Base-by-base conservation (phyloP, 148 eudicot genomes). In the Rhododendron griersonianum region DNA sequence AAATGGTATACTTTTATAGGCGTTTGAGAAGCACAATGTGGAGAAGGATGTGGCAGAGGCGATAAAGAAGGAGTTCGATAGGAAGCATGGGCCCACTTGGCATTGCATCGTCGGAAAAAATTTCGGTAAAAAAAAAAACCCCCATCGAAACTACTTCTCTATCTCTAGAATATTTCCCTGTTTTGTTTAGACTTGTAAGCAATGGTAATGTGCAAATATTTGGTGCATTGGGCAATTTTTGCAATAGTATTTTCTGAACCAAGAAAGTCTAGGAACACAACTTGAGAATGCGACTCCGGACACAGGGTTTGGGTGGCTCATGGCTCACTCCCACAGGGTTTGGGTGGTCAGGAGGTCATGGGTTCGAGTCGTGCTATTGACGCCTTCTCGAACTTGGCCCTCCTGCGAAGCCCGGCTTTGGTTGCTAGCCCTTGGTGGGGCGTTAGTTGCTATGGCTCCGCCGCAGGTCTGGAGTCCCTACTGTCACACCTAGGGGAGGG, bases 31-130 rank as follows among this genome's bases (percentile, higher is more conserved):
- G 92, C 83, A 86, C 81, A 91, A 69, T 86, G 98, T 96, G 44
- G 99, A 96, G 96, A 96, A 96, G 91, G 99, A 96, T 92, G 99
- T 95, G 45, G 99, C 99, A 11, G 99, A 96, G 90, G 84, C 90
- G 85, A 95, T 96, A 25, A 96, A 96, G 93, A 96, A 96, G 94
- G 94, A 94, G 92, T 96, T 96, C 84, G 99, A 96, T 83, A 93
- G 90, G 89, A 95, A 95, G 91, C 89, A 94, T 75, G 99, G 99
- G 15, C 94, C 98, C 44, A 96, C 98, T 45, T 96, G 99, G 99
- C 99, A 95, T 87, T 96, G 99, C 86, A 96, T 96, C 84, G 99
- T 96, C n/a, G 99, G 98, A 81, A 96, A 95, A 91, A 96, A 96
- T 91, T 96, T 95, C 53, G 99, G 98, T 96, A 95, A 83, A 65